These are phyloP conservation scores for Nannochloropsis gaditana DNA, from an alignment of 108 stramenopile genomes.

Conservation along the genomic window DNA sequence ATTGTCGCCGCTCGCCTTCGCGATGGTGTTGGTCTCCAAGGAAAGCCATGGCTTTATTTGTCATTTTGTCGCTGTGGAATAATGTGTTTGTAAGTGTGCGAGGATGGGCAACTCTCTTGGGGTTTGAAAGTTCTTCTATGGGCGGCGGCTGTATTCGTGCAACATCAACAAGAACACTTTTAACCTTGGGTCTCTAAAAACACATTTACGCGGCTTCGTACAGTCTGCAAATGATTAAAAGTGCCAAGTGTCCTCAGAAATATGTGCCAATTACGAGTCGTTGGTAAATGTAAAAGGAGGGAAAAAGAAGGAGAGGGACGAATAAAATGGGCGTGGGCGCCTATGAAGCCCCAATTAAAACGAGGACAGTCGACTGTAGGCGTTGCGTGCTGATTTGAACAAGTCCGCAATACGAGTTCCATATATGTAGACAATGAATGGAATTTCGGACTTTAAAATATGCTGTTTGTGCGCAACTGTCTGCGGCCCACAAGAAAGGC, in stretches of 20 bases:
- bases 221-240: too few relatives aligned
- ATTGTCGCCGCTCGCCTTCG: too few relatives aligned
- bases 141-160: not conserved
- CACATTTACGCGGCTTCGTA: too few relatives aligned
- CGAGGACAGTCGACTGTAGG: not conserved
- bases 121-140: constrained; percentile 15
- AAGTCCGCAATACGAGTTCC: not conserved
- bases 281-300: not conserved
- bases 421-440: not conserved
- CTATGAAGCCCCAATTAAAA: not conserved
- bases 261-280: too few relatives aligned
- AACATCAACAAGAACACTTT: not conserved
- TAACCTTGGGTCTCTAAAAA: too few relatives aligned
- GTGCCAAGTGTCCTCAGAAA: too few relatives aligned
- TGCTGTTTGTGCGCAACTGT: too few relatives aligned
- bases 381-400: not conserved
- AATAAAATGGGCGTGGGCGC: constrained; percentile 5
- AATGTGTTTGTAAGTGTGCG: not conserved
- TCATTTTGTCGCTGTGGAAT: not conserved
- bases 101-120: constrained; percentile 34
- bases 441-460: not conserved
- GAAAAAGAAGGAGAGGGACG: not conserved
- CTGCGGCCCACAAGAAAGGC: too few relatives aligned
- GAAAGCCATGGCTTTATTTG: not conserved
- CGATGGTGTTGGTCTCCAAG: not conserved